phyloP scores from a whole-genome alignment of 2,329 filamentous ascomycete species.

The Trichoderma koningii region DNA sequence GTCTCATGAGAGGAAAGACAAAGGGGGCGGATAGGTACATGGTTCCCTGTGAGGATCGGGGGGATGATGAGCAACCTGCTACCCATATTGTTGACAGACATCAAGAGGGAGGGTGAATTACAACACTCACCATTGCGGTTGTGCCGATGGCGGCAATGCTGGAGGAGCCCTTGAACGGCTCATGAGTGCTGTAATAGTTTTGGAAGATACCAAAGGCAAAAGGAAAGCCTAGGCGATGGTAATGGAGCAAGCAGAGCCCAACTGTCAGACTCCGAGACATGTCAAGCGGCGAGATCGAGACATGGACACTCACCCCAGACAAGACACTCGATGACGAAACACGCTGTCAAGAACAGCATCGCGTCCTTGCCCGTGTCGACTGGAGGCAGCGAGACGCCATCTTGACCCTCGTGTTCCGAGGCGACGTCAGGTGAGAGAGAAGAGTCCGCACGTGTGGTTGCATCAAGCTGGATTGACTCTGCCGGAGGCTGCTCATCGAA shows the following conservation, averaged over 20 bases:
- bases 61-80: background rate
- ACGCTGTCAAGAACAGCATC: constrained; percentile 40
- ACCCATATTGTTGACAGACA: background rate
- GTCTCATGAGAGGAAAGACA: constrained; percentile 47
- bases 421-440: background rate
- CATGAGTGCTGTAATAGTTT: constrained; percentile 60
- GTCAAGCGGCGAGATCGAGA: background rate
- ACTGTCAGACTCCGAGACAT: background rate
- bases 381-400: constrained; percentile 35
- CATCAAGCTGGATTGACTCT: constrained; percentile 16
- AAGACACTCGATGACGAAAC: constrained; percentile 40
- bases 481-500: background rate
- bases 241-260: background rate
- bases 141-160: constrained; percentile 63
- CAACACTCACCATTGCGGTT: constrained; percentile 49
- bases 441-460: constrained; percentile 1
- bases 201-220: constrained; percentile 69
- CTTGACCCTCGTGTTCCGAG: constrained; percentile 13
- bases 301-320: constrained; percentile 37
- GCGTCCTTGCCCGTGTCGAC: constrained; percentile 41
- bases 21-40: constrained; percentile 54
- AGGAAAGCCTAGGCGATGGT: constrained; percentile 54
- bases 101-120: background rate
- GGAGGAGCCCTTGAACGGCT: constrained; percentile 53
- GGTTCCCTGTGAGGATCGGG: constrained; percentile 40